Evolutionary conservation across 2,329 filamentous ascomycete species (phyloP).

Genomic region (Cucurbitaria berberidis): DNA sequence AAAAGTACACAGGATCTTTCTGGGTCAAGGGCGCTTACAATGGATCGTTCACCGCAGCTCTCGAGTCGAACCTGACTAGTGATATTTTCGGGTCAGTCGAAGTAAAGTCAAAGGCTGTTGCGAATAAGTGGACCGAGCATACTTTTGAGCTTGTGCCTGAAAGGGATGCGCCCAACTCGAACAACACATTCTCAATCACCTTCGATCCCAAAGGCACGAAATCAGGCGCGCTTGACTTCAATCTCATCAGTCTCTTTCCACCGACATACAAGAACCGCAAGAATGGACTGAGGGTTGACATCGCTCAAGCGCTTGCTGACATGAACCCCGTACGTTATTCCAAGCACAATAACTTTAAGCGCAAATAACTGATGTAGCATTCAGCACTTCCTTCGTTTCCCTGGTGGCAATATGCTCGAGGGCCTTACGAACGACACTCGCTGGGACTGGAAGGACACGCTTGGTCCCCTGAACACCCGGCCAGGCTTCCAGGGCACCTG

Average conservation of each 20-base stretch:
- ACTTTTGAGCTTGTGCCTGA: slow-evolving; percentile 46
- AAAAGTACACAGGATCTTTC: slow-evolving; percentile 59
- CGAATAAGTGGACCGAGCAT: slow-evolving; percentile 51
- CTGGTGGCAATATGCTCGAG: slow-evolving; percentile 58
- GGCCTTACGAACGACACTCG: slow-evolving; percentile 32
- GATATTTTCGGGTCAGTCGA: slow-evolving; percentile 50
- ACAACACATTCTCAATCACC: slow-evolving; percentile 60
- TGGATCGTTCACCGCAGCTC: slow-evolving; percentile 47
- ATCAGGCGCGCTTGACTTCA: slow-evolving; percentile 50
- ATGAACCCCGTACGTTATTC: slow-evolving; percentile 44
- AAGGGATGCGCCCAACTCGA: slow-evolving; percentile 52
- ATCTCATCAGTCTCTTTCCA: slow-evolving; percentile 60
- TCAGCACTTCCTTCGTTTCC: slow-evolving; percentile 56
- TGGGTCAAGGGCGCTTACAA: slow-evolving; percentile 51
- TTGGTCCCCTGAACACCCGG: slow-evolving; percentile 56
- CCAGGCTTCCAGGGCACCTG: slow-evolving; percentile 55
- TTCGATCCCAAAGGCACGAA: slow-evolving; percentile 51
- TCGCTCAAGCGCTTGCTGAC: slow-evolving; percentile 55
- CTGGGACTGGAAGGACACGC: slow-evolving; percentile 58
- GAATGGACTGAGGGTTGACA: slow-evolving; percentile 59
- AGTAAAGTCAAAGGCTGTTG: slow-evolving; percentile 37
- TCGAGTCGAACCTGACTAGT: slow-evolving; percentile 50
- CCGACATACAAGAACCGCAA: slow-evolving; percentile 61
- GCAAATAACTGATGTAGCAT: background rate
- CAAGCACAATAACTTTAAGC: background rate